Evolutionary conservation across 306 rosid species (phyloP).

Genomic region (Echinosophora koreensis): DNA sequence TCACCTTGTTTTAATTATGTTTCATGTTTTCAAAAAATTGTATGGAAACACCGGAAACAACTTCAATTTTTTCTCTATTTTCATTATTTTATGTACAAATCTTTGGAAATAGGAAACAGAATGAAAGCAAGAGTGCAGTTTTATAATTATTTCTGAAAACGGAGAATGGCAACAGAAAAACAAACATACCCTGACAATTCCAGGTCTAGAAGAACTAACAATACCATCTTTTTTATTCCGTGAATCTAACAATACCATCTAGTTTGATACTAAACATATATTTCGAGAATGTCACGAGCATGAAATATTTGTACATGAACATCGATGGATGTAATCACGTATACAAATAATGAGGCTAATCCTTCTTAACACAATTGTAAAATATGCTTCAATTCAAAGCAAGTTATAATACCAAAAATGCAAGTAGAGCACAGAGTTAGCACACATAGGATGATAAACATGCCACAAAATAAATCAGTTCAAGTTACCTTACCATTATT

Average conservation of each 20-base stretch:
- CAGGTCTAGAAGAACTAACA: not conserved
- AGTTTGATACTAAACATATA: not conserved
- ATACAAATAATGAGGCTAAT: not conserved
- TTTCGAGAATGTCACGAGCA: conserved; percentile 5
- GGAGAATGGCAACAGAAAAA: no score
- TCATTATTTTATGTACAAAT: no score
- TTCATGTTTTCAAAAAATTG: no score
- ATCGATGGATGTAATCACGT: not conserved
- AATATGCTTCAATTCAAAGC: conserved; percentile 32
- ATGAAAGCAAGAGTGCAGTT: no score
- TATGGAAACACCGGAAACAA: no score
- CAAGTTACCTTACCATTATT: conserved; percentile 81
- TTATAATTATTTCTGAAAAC: no score
- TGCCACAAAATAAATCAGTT: conserved; percentile 47
- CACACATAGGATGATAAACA: conserved; percentile 4
- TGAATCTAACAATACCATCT: no score
- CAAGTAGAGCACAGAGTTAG: conserved; percentile 1
- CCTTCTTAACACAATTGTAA: conserved; percentile 14
- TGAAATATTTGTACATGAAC: not conserved
- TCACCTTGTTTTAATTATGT: no score
- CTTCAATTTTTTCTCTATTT: no score
- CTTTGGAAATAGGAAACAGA: no score
- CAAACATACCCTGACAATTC: not conserved
- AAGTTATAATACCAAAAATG: conserved; percentile 6
- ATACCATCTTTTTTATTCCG: no score